These are phyloP conservation scores for Martensiomyces pterosporus DNA, from an alignment of 192 early-diverging fungal species.

Conservation along the genomic window DNA sequence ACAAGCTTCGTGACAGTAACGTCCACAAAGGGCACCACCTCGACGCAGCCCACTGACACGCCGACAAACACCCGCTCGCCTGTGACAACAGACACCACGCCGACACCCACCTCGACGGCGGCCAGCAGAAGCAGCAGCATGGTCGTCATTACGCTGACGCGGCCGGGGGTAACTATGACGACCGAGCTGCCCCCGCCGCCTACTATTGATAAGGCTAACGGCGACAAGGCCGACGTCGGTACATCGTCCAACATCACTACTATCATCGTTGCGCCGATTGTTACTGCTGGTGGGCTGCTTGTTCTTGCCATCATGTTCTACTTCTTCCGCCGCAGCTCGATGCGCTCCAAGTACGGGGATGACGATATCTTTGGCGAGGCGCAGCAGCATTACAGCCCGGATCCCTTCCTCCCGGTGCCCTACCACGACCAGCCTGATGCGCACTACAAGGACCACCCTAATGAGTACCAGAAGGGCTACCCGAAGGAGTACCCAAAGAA, in stretches of 20 bases:
- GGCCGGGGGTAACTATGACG: conserved; percentile 24
- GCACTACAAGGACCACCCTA: background rate
- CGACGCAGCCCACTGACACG: background rate
- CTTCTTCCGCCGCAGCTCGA: conserved; percentile 25
- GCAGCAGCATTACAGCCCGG: background rate
- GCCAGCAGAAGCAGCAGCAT: background rate
- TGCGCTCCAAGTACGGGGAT: conserved; percentile 19
- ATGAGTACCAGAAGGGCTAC: too few species aligned
- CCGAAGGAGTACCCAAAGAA: too few species aligned
- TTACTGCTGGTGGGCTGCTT: conserved; percentile 31
- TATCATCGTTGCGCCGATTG: conserved; percentile 31
- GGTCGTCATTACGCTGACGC: conserved; percentile 36
- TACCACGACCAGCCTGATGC: background rate
- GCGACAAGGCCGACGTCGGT: conserved; percentile 43
- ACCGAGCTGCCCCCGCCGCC: conserved; percentile 21
- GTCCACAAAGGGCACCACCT: background rate
- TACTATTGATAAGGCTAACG: conserved; percentile 39
- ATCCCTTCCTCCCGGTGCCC: background rate
- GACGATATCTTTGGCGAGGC: conserved; percentile 25
- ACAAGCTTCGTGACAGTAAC: background rate
- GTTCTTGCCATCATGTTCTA: conserved; percentile 32
- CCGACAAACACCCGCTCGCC: background rate
- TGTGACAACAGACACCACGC: background rate
- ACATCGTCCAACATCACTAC: conserved; percentile 35
- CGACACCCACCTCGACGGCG: background rate